Base-by-base conservation (phyloP, 164 flowering plant species). In the Magnolia officinalis region DNA sequence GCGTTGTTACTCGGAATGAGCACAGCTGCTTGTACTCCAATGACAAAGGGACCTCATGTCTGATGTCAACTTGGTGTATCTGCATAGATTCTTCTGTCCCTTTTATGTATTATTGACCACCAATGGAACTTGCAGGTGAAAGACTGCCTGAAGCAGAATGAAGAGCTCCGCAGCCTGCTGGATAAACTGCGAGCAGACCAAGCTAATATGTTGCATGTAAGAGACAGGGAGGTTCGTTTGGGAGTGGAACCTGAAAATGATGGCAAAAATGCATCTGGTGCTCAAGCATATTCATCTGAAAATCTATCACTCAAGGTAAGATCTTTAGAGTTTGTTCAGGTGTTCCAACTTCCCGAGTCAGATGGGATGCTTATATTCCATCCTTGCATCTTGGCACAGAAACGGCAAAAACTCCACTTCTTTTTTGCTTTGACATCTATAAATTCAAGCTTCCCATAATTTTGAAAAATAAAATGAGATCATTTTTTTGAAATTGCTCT, bases 101-200 rank as follows among this genome's bases (percentile, higher is more conserved):
- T 55, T 55, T 16, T 55, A 16, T 16, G 2, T 2, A 55, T 55
- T 11, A 55, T 55, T 55, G 61, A 55, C 61, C 10, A 9, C 61
- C 61, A 11, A 19, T 76, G 72, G 26, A 45, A 71, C 63, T 68
- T 78, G 68, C 83, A 95, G 99, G 91, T 93, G 80, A 92, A 91
- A 81, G 93, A 88, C 71, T 92, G 98, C 77, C 89, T 95, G 9
- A 86, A 87, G 82, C 92, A 91, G 86, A 92, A 93, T 82, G 92
- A 92, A 71, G 98, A 90, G 79, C 97, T 96, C 21, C 93, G 96
- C 37, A 79, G 74, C 58, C 61, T 83, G 76, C 81, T 92, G 65
- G 91, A 87, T 77, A 87, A 87, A 79, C 76, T 95, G 78, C 87
- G 98, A 88, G 80, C 70, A 19, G 97, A 93, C 51, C 94, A 95